phyloP scores from a whole-genome alignment of 2,329 filamentous ascomycete species.

The Hymenoscyphus fructigenus region DNA sequence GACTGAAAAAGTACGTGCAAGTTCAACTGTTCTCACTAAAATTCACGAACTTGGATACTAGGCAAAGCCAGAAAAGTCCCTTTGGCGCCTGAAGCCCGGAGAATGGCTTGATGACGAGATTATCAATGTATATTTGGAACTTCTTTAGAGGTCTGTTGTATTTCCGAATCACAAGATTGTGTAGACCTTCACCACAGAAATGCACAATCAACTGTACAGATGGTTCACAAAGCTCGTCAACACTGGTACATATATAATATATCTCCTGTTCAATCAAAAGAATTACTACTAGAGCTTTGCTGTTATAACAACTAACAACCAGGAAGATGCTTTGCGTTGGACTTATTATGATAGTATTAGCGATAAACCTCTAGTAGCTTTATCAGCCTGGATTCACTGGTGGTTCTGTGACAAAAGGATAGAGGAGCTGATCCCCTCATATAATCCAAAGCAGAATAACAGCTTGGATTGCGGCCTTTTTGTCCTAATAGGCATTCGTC shows the following conservation, averaged over 20 bases:
- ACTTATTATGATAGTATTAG: constrained; percentile 20
- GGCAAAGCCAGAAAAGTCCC: constrained; percentile 15
- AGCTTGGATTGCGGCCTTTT: not conserved
- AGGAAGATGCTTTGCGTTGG: constrained; percentile 11
- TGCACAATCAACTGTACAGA: constrained; percentile 6
- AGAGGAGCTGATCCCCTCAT: not conserved
- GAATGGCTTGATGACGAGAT: constrained; percentile 19
- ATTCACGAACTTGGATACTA: constrained; percentile 14
- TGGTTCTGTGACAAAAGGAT: constrained; percentile 1
- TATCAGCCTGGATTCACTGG: constrained; percentile 13
- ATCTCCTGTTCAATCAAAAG: constrained; percentile 14
- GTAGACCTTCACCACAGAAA: not conserved
- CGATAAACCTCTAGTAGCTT: constrained; percentile 2
- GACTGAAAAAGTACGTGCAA: not conserved
- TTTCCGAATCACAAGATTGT: not conserved
- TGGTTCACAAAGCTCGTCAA: constrained; percentile 10
- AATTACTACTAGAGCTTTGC: constrained; percentile 18
- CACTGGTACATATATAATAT: constrained; percentile 21
- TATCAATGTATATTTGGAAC: constrained; percentile 23
- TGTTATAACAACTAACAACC: constrained; percentile 15
- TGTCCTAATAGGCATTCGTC: not conserved
- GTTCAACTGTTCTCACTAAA: constrained; percentile 4
- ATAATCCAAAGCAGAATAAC: not conserved
- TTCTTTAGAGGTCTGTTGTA: constrained; percentile 16
- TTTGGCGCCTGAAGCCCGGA: constrained; percentile 19